A percentile compares a stretch with the other conserved stretches of the same genome.
Evolutionary conservation across 2,329 filamentous ascomycete species (phyloP).

Genomic region (Xylaria sp.): DNA sequence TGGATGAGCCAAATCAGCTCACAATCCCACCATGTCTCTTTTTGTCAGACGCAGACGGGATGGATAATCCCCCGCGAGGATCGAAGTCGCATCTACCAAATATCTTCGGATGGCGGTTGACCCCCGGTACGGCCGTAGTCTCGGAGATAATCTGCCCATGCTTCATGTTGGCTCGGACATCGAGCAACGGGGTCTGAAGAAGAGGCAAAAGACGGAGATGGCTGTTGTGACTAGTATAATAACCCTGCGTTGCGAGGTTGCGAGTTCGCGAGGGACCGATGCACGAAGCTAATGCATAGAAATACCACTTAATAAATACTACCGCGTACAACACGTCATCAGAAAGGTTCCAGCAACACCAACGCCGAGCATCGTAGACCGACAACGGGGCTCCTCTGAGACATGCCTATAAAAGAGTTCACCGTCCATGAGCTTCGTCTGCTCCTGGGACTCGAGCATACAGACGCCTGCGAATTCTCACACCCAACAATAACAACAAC

Average conservation of each 20-base stretch:
- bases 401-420: slow-evolving; percentile 38
- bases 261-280: no score
- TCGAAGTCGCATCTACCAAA: not conserved
- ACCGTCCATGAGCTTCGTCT: slow-evolving; percentile 35
- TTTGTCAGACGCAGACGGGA: not conserved
- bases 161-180: slow-evolving; percentile 15
- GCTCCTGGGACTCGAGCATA: slow-evolving; percentile 29
- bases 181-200: slow-evolving; percentile 10
- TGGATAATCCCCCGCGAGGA: not conserved
- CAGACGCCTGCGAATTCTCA: slow-evolving; percentile 25
- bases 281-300: slow-evolving; percentile 22
- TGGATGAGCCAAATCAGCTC: slow-evolving; percentile 4
- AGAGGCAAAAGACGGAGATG: not conserved
- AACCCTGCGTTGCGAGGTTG: not conserved
- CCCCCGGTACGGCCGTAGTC: slow-evolving; percentile 16
- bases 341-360: not conserved
- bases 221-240: not conserved
- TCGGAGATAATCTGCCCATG: slow-evolving; percentile 31
- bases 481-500: slow-evolving; percentile 3
- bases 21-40: not conserved
- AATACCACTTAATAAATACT: no score
- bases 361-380: not conserved
- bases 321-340: slow-evolving; percentile 4
- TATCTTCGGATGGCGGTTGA: not conserved
- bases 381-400: not conserved